Evolutionary conservation across 1,284 basidiomycete genomes (phyloP), one percentile per base, ranked within the genome.

Genomic region (Lentinula novae-zelandiae): DNA sequence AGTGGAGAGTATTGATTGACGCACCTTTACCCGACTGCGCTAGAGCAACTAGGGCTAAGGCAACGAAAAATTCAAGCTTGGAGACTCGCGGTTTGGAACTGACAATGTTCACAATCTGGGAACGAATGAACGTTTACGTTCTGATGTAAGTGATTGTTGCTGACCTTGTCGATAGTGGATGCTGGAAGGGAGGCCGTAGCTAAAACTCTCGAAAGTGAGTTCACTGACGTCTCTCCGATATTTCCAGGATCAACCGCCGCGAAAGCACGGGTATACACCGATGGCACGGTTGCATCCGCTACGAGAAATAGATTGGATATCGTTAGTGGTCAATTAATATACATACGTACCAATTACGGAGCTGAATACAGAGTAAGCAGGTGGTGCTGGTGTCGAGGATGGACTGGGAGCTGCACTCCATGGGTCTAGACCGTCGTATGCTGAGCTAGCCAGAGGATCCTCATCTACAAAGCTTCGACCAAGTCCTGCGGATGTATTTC

Each of bases 11-110:
- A 15, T 33, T 31, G 42, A 44, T 44, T 48, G 57, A 63, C 70
- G 34, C 62, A 90, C 91, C 90, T 82, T 88, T 88, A 12, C 85
- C 87, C 2, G 82, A 76, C 72, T 95, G 94, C n/a, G 92, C 92
- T 20, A 95, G 76, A 5, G 92, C 92, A 57, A 92, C 91, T 13
- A 96, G 80, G 9, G 92, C 93, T 17, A 96, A 74, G 13, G 93
- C 90, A 33, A 94, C 89, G 71, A 92, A 95, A 76, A 95, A 94
- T 69, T 96, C 93, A 60, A 89, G 82, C 66, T 85, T 90, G 9
- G 91, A 91, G 49, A 96, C 89, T 42, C 89, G 80, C 33, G 89
- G 81, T 61, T 83, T 80, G 39, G 86, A 86, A 73, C 88, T 92
- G 55, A 91, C 90, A 38, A 93, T 78, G 71, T 87, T 92, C 57